Percentiles rank a stretch among this genome's conserved stretches.
These are phyloP conservation scores for Magnusiomyces paraingens DNA, from an alignment of 1,139 yeast genomes.

Conservation along the genomic window DNA sequence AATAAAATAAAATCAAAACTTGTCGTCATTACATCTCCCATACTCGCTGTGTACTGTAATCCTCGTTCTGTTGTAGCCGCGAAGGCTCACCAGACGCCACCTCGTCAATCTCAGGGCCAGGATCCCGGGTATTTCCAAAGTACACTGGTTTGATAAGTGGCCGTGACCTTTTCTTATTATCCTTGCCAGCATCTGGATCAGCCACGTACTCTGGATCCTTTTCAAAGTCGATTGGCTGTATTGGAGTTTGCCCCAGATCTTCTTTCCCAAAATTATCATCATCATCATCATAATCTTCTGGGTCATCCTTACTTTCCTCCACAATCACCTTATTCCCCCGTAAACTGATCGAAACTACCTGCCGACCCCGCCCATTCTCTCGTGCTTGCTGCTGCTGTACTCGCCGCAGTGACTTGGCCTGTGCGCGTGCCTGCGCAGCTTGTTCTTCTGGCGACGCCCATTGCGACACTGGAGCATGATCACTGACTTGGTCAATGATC, in stretches of 20 bases:
- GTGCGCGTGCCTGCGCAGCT: slow-evolving; percentile 73
- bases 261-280: slow-evolving; percentile 14
- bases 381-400: slow-evolving; percentile 53
- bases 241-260: not conserved
- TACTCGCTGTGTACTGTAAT: not conserved
- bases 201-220: not conserved
- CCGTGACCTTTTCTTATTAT: not conserved
- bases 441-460: slow-evolving; percentile 92
- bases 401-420: slow-evolving; percentile 44
- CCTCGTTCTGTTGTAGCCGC: not conserved
- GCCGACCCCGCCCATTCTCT: slow-evolving; percentile 65
- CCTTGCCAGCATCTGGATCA: not conserved
- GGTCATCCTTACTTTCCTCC: slow-evolving; percentile 29
- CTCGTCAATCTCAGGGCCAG: not conserved
- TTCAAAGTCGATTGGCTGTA: too few relatives aligned
- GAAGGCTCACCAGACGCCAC: not conserved
- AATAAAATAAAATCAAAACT: too few relatives aligned
- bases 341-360: slow-evolving; percentile 70
- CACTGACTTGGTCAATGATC: slow-evolving; percentile 91
- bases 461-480: slow-evolving; percentile 59
- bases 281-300: slow-evolving; percentile 15
- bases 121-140: not conserved
- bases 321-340: slow-evolving; percentile 66
- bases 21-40: not conserved
- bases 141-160: not conserved